These are phyloP conservation scores for Globisporangium polare DNA, from an alignment of 352 stramenopile genomes.

Conservation along the genomic window DNA sequence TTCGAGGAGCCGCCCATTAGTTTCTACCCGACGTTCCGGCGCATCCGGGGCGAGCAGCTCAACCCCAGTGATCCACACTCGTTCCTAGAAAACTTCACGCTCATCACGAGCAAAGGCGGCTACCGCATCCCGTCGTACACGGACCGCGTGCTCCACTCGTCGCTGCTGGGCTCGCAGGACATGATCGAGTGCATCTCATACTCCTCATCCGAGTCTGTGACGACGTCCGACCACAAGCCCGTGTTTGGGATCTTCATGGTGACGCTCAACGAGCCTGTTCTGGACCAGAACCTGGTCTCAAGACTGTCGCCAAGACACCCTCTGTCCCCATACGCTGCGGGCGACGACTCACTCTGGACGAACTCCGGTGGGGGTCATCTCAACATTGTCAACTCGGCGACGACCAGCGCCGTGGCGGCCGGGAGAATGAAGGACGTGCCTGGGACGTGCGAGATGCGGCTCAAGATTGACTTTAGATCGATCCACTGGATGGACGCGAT, in stretches of 20 bases:
- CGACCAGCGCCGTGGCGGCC: slow-evolving; percentile 13
- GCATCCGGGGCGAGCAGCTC: slow-evolving; percentile 50
- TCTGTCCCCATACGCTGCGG: not conserved
- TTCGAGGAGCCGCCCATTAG: slow-evolving; percentile 69
- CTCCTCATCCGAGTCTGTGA: slow-evolving; percentile 69
- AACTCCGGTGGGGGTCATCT: slow-evolving; percentile 43
- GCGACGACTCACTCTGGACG: slow-evolving; percentile 26
- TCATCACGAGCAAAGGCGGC: slow-evolving; percentile 48
- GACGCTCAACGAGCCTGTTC: slow-evolving; percentile 19
- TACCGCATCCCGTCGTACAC: slow-evolving; percentile 87
- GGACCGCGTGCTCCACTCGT: slow-evolving; percentile 83
- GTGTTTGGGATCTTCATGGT: slow-evolving; percentile 68
- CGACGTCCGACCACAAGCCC: slow-evolving; percentile 81
- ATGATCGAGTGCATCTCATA: slow-evolving; percentile 68
- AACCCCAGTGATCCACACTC: slow-evolving; percentile 23
- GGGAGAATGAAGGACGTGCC: slow-evolving; percentile 62
- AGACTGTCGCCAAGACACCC: slow-evolving; percentile 19
- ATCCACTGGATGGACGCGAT: slow-evolving; percentile 68
- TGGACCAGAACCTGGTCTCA: slow-evolving; percentile 2
- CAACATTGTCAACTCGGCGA: slow-evolving; percentile 32
- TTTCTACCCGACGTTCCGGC: slow-evolving; percentile 80
- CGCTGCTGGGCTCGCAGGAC: slow-evolving; percentile 47
- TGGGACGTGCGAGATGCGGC: slow-evolving; percentile 49
- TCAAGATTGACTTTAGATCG: slow-evolving; percentile 67
- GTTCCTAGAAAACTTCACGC: slow-evolving; percentile 61